phyloP scores from a whole-genome alignment of 768 basidiomycete species.

The Lanmaoa pseudosensibilis region DNA sequence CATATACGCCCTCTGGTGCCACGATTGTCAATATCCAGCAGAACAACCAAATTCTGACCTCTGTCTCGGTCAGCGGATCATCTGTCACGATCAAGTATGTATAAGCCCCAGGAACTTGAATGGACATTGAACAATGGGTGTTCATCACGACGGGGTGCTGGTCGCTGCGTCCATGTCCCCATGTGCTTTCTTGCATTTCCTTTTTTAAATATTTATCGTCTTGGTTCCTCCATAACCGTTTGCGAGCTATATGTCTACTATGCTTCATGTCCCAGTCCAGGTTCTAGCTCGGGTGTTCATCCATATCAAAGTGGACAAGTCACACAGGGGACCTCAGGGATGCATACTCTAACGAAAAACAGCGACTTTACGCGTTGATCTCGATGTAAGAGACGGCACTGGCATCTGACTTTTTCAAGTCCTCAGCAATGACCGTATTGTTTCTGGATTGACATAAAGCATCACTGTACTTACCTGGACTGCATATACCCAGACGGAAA shows the following conservation, averaged over 20 bases:
- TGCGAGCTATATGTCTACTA: background rate
- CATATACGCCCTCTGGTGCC: background rate
- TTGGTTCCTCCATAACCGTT: background rate
- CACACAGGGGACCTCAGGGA: background rate
- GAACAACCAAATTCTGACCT: background rate
- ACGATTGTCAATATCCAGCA: slow-evolving; percentile 2
- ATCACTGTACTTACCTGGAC: no score
- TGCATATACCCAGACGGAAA: no score
- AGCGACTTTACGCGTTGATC: background rate
- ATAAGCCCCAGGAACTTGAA: background rate
- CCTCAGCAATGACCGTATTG: no score
- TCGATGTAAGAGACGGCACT: background rate
- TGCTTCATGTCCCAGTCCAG: background rate
- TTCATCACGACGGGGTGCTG: background rate
- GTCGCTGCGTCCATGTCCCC: background rate
- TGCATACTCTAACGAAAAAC: background rate
- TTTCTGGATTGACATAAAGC: no score
- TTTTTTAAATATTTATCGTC: background rate
- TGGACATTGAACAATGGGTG: background rate
- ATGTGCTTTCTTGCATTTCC: background rate
- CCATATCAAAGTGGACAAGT: background rate
- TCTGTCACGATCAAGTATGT: background rate
- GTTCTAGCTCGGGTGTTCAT: background rate
- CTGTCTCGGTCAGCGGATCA: background rate
- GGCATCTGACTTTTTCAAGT: background rate